Conservation (phyloP, 331 rosid species). For the Malus hybrid region DNA sequence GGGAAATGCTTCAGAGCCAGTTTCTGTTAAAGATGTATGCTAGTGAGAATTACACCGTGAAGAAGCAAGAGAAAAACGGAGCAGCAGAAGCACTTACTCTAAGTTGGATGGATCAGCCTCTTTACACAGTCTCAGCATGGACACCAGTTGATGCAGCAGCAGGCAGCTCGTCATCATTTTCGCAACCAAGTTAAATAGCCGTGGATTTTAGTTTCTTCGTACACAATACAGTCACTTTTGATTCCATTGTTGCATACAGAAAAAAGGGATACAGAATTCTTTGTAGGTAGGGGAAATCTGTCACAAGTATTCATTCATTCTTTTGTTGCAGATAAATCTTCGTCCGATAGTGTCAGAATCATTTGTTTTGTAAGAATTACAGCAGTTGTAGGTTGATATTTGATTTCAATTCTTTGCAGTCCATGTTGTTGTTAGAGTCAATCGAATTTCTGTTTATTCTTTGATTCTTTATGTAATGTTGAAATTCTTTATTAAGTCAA, state of each 20-base stretch:
- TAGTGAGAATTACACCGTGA: conserved; percentile 41
- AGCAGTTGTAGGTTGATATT: conserved; percentile 15
- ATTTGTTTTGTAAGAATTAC: conserved; percentile 24
- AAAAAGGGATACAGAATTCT: conserved; percentile 37
- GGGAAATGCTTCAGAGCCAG: conserved; percentile 61
- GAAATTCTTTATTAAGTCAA: conserved; percentile 21
- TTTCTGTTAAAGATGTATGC: conserved; percentile 71
- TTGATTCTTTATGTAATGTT: conserved; percentile 32
- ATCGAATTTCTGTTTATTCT: conserved; percentile 26
- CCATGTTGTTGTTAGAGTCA: conserved; percentile 23
- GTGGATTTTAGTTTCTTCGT: conserved; percentile 11
- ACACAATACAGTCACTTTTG: conserved; percentile 8
- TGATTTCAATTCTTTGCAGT: conserved; percentile 27
- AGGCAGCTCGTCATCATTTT: conserved; percentile 60
- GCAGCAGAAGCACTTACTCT: conserved; percentile 40
- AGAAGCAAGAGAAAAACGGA: conserved; percentile 46
- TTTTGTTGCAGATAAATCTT: conserved; percentile 61
- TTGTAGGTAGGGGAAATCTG: conserved; percentile 49
- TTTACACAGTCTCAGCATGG: conserved; percentile 90
- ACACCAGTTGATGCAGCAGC: conserved; percentile 52
- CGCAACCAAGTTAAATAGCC: conserved; percentile 46
- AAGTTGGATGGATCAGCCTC: conserved; percentile 68
- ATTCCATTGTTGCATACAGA: conserved; percentile 26
- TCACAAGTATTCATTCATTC: conserved; percentile 62
- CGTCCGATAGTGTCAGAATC: conserved; percentile 23